These are phyloP conservation scores for Nemania sp. DNA, from an alignment of 2,329 filamentous ascomycete genomes.

Conservation along the genomic window DNA sequence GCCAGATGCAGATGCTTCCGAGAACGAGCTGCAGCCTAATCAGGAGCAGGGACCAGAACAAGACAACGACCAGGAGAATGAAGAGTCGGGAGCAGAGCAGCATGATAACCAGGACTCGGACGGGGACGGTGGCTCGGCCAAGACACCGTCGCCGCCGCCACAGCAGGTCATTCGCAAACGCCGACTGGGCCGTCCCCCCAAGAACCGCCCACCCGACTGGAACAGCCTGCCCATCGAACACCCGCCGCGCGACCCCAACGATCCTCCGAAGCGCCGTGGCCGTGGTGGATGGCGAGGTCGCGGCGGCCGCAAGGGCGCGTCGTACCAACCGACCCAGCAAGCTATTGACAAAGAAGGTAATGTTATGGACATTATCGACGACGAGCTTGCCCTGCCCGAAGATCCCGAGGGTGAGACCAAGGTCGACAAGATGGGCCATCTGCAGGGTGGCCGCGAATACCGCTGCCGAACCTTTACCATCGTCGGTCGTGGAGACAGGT, in stretches of 20 bases:
- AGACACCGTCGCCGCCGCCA: constrained; percentile 59
- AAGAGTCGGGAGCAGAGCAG: constrained; percentile 42
- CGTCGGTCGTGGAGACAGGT: constrained; percentile 75
- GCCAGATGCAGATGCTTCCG: constrained; percentile 49
- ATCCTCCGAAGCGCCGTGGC: constrained; percentile 64
- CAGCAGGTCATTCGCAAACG: constrained; percentile 71
- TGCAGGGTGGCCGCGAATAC: constrained; percentile 86
- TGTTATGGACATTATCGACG: constrained; percentile 84
- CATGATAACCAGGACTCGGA: constrained; percentile 42
- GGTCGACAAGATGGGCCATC: constrained; percentile 84
- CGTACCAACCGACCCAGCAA: constrained; percentile 77
- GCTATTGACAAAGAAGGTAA: constrained; percentile 94
- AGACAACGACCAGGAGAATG: constrained; percentile 47
- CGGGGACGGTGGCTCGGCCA: constrained; percentile 46
- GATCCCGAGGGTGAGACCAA: constrained; percentile 89
- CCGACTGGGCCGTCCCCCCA: constrained; percentile 82
- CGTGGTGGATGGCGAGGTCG: constrained; percentile 72
- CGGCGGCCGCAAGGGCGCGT: constrained; percentile 68
- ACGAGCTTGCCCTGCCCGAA: constrained; percentile 87
- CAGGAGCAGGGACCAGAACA: constrained; percentile 44
- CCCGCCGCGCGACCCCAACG: constrained; percentile 56
- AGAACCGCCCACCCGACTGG: constrained; percentile 81
- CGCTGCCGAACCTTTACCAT: constrained; percentile 95
- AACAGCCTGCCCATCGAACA: constrained; percentile 61
- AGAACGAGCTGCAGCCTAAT: constrained; percentile 31